Percentiles rank a stretch among this genome's conserved stretches.
These are phyloP conservation scores for Rhodotorula sp. DNA, from an alignment of 1,284 basidiomycete species.

Conservation along the genomic window DNA sequence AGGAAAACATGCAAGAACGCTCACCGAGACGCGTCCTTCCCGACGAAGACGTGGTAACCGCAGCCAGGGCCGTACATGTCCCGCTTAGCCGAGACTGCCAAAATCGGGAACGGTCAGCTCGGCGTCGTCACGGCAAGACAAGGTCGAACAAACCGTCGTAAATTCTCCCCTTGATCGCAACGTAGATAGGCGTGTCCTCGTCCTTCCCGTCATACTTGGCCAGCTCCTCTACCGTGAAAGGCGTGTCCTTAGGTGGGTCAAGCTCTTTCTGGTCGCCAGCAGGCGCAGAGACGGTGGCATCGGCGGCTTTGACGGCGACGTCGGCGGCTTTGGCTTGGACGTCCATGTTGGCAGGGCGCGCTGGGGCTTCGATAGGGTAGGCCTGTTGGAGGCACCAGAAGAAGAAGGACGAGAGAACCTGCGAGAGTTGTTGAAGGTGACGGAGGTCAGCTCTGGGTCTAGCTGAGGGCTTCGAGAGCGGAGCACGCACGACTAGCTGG, in stretches of 20 bases:
- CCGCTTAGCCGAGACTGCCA: conserved; percentile 61
- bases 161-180: conserved; percentile 67
- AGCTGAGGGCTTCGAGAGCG: not conserved
- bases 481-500: conserved; percentile 16
- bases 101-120: not conserved
- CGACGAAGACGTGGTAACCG: conserved; percentile 61
- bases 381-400: conserved; percentile 30
- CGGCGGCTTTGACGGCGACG: conserved; percentile 53
- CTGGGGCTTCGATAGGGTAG: conserved; percentile 2
- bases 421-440: not conserved
- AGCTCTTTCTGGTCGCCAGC: conserved; percentile 52
- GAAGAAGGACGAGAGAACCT: conserved; percentile 37
- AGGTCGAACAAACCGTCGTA: conserved; percentile 40
- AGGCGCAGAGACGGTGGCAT: conserved; percentile 1
- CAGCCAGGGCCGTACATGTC: conserved; percentile 69
- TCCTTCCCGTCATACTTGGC: conserved; percentile 68
- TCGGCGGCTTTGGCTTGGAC: conserved; percentile 14
- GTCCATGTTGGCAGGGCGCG: not conserved
- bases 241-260: conserved; percentile 72
- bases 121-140: not conserved
- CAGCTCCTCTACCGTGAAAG: conserved; percentile 68
- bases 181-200: conserved; percentile 68
- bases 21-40: conserved; percentile 67
- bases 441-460: not conserved
- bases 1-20: not conserved